Conservation (phyloP, 2,329 filamentous ascomycete species). For the Paecilomyces niveus region DNA sequence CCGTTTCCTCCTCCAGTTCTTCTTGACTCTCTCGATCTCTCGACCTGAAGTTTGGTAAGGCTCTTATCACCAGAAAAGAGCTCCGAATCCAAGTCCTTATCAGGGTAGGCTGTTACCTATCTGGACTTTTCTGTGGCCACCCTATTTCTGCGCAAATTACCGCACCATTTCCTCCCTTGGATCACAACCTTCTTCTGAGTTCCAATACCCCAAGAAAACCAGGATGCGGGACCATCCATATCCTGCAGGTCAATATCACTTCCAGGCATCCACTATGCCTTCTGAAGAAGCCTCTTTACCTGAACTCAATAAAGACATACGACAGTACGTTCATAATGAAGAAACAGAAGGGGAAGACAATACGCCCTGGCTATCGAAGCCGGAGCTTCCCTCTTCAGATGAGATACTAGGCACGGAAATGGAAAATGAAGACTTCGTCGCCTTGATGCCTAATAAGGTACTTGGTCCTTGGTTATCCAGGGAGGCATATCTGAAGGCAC, state of each 20-base stretch:
- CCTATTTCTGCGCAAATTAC: not conserved
- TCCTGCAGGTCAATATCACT: not conserved
- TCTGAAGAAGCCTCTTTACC: not conserved
- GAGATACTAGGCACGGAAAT: slow-evolving; percentile 29
- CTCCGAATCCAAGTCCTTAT: no score
- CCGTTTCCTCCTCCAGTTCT: not conserved
- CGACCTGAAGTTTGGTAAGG: no score
- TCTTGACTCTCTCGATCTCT: no score
- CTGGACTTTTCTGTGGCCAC: not conserved
- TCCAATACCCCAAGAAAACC: not conserved
- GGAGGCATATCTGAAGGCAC: slow-evolving; percentile 60
- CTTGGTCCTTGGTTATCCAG: slow-evolving; percentile 53
- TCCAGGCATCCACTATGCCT: not conserved
- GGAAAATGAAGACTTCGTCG: slow-evolving; percentile 19
- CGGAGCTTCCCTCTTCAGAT: slow-evolving; percentile 33
- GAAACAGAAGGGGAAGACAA: slow-evolving; percentile 7
- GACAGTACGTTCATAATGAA: slow-evolving; percentile 18
- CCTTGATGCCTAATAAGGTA: slow-evolving; percentile 48
- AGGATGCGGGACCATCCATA: not conserved
- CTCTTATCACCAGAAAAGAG: no score
- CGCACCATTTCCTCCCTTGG: not conserved
- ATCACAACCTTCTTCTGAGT: not conserved
- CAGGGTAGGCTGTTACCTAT: no score
- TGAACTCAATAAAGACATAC: slow-evolving; percentile 22
- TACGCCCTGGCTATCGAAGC: slow-evolving; percentile 25